Evolutionary conservation across 2,329 filamentous ascomycete genomes (phyloP).

Genomic region (Xylariaceae sp.): DNA sequence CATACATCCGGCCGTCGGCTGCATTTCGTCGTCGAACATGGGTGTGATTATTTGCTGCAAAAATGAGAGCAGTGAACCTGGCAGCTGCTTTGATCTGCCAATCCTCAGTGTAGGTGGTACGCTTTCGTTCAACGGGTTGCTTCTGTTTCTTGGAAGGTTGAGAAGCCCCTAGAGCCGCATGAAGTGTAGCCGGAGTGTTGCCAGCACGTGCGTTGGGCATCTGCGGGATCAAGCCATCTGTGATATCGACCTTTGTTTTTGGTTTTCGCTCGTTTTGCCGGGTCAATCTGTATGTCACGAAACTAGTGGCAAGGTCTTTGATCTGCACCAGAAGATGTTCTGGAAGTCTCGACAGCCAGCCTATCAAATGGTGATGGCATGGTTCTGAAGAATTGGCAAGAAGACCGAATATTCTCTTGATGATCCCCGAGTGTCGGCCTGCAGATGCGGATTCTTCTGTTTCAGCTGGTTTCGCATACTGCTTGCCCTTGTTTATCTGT

Average conservation of each 20-base stretch:
- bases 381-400: slow-evolving; percentile 68
- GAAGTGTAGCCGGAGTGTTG: slow-evolving; percentile 62
- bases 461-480: slow-evolving; percentile 11
- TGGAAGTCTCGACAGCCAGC: slow-evolving; percentile 71
- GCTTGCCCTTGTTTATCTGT: slow-evolving; percentile 27
- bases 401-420: slow-evolving; percentile 78
- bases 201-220: slow-evolving; percentile 59
- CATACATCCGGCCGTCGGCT: slow-evolving; percentile 41
- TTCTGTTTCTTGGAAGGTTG: slow-evolving; percentile 49
- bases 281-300: slow-evolving; percentile 73
- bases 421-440: slow-evolving; percentile 72
- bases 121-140: slow-evolving; percentile 49
- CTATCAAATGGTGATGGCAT: slow-evolving; percentile 70
- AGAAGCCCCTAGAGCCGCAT: slow-evolving; percentile 64
- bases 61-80: slow-evolving; percentile 73
- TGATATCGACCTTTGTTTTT: slow-evolving; percentile 54
- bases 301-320: slow-evolving; percentile 73
- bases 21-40: slow-evolving; percentile 35
- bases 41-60: slow-evolving; percentile 67
- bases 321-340: slow-evolving; percentile 61
- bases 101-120: slow-evolving; percentile 64
- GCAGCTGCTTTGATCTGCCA: slow-evolving; percentile 85
- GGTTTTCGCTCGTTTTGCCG: slow-evolving; percentile 65
- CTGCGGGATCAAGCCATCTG: slow-evolving; percentile 65
- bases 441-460: slow-evolving; percentile 18